phyloP scores from a whole-genome alignment of 345 rosid species.

The Balakata baccata region DNA sequence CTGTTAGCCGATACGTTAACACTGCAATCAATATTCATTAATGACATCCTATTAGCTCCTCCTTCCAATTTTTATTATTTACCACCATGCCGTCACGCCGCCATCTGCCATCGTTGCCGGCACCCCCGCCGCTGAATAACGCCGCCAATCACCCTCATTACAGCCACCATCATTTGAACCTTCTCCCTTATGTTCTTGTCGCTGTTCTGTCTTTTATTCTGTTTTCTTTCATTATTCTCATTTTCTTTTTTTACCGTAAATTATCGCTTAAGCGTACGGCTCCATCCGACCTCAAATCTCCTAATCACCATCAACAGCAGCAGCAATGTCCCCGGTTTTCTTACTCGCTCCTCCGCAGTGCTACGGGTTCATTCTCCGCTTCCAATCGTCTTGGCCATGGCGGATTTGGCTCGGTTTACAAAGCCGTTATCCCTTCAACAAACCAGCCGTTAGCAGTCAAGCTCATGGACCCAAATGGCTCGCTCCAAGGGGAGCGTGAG shows the following conservation, averaged over 20 bases:
- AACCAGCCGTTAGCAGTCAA: constrained; percentile 28
- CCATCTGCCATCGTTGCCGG: constrained; percentile 1
- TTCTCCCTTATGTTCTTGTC: constrained; percentile 8
- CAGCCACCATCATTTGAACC: constrained; percentile 20
- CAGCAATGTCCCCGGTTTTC: constrained; percentile 19
- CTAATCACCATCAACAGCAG: constrained; percentile 8
- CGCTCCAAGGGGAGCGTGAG: constrained; percentile 73
- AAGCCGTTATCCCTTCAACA: constrained; percentile 42
- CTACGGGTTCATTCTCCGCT: constrained; percentile 13
- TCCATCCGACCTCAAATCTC: constrained; percentile 17
- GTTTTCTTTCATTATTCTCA: background rate
- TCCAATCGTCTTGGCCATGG: constrained; percentile 24
- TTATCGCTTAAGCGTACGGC: constrained; percentile 17
- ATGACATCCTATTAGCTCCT: constrained; percentile 6
- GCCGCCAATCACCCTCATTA: background rate
- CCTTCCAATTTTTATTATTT: constrained; percentile 19
- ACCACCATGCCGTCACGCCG: constrained; percentile 27
- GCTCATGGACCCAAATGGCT: constrained; percentile 53
- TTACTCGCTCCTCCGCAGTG: constrained; percentile 14
- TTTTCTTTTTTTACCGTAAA: constrained; percentile 15
- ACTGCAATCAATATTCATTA: background rate
- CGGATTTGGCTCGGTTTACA: constrained; percentile 43
- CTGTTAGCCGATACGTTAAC: background rate
- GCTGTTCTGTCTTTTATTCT: constrained; percentile 4
- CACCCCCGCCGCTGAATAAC: constrained; percentile 1